Evolutionary conservation across 257 asterid species (phyloP), one percentile per base, ranked within the genome.

Genomic region (Parsonsia alboflavescens): DNA sequence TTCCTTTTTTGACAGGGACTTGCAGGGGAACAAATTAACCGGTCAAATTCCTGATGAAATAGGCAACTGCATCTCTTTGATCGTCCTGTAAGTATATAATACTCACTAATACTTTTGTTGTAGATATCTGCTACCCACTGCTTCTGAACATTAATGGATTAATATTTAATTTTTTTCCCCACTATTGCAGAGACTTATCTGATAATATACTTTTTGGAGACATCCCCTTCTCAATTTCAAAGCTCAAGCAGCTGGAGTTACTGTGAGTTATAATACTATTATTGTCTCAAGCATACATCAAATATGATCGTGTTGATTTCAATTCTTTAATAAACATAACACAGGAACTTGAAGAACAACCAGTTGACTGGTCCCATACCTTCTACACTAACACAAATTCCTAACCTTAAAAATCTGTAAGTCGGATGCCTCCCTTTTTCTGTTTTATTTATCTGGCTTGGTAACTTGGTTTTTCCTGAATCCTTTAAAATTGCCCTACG

Each of bases 21-120:
- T 95, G 68, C 94, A 88, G 74, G 99, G 97, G 19, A 95, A 95
- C 87, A 87, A 88, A 57, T 81, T 95, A 72, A 89, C 94, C 16
- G 97, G 99, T 56, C 98, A 90, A 80, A 84, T 95, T 69, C 99
- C 99, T 0, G 99, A 92, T 64, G 97, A 95, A 86, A 89, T 95
- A 21, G 97, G 97, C 74, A 84, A 87, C 81, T 95, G 98, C 61
- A 78, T 85, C 75, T 87, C 93, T 0, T 79, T 95, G 63, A 68
- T 71, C 36, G 85, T 85, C 42, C 76, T 95, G 99, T 95, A 83
- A 82, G 84, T 59, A 58, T 48, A 7, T 10, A 10, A 58, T 48
- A 7, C 8, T 7, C 21, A 26, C 39, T 71, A 48, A 10, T 16
- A 19, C 11, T 15, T 41, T 9, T 0, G 10, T 12, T 45, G 10